These are phyloP conservation scores for Nemania diffusa DNA, from an alignment of 2,329 filamentous ascomycete genomes.

Conservation along the genomic window DNA sequence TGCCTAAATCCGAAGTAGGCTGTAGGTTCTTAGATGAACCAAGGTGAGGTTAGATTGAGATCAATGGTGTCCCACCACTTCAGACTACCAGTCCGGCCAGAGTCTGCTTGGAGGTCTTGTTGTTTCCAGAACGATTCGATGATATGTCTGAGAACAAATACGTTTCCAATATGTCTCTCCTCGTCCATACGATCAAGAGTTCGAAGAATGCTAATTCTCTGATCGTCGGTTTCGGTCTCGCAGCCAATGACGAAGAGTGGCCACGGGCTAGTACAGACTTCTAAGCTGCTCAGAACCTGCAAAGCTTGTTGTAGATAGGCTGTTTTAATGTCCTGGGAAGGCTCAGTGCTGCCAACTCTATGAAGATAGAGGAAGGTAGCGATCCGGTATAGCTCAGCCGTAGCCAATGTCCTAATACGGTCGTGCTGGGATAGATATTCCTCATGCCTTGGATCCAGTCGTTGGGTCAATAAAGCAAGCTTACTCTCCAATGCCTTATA, in stretches of 20 bases:
- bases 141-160: conserved; percentile 55
- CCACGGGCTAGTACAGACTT: conserved; percentile 60
- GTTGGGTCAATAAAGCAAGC: conserved; percentile 45
- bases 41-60: conserved; percentile 48
- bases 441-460: conserved; percentile 45
- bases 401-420: conserved; percentile 51
- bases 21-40: conserved; percentile 48
- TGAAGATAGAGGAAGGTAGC: conserved; percentile 58
- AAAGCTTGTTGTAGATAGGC: conserved; percentile 52
- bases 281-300: conserved; percentile 50
- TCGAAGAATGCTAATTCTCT: conserved; percentile 54
- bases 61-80: conserved; percentile 56
- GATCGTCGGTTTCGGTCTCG: conserved; percentile 55
- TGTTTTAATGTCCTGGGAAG: conserved; percentile 44
- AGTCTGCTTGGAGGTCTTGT: conserved; percentile 54
- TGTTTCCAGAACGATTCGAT: conserved; percentile 60
- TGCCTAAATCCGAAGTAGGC: background rate
- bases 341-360: conserved; percentile 44
- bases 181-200: conserved; percentile 56
- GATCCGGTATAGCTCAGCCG: conserved; percentile 63
- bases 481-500: conserved; percentile 44
- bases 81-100: conserved; percentile 42
- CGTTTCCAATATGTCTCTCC: conserved; percentile 57
- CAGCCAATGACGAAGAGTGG: conserved; percentile 60
- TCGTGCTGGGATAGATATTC: conserved; percentile 46